Percentiles rank a stretch among this genome's conserved stretches.
These are phyloP conservation scores for Lolium rigidum DNA, from an alignment of 176 grass and related monocot genomes.

Conservation along the genomic window DNA sequence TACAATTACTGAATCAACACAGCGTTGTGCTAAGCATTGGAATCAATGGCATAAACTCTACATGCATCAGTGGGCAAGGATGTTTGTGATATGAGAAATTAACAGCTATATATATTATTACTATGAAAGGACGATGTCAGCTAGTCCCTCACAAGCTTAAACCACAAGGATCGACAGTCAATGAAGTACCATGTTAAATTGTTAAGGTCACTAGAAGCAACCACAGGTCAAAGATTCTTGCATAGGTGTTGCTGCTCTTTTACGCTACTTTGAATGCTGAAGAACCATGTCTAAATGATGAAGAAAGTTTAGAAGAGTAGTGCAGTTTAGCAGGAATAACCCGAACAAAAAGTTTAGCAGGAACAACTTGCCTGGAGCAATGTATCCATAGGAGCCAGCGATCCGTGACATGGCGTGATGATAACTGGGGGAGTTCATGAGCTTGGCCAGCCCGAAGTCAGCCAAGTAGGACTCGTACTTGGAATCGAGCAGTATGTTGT, in stretches of 20 bases:
- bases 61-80: background rate
- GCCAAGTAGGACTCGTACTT: constrained; percentile 91
- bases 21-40: background rate
- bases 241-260: constrained; percentile 27
- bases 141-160: constrained; percentile 43
- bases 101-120: background rate
- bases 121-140: background rate
- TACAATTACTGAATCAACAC: background rate
- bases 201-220: constrained; percentile 46
- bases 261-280: background rate
- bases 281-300: background rate
- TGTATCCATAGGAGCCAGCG: constrained; percentile 94
- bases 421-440: constrained; percentile 95
- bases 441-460: constrained; percentile 94
- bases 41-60: background rate
- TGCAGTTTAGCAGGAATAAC: constrained; percentile 23
- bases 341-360: background rate
- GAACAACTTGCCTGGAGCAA: constrained; percentile 85
- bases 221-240: constrained; percentile 53
- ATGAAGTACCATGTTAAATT: constrained; percentile 31
- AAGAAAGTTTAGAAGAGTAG: background rate
- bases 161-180: constrained; percentile 33
- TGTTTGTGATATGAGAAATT: constrained; percentile 41
- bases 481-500: constrained; percentile 90
- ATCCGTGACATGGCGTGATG: constrained; percentile 87